Percentiles rank a stretch among this genome's conserved stretches.
Evolutionary conservation across 768 basidiomycete species (phyloP).

Genomic region (Lepiota subincarnata): DNA sequence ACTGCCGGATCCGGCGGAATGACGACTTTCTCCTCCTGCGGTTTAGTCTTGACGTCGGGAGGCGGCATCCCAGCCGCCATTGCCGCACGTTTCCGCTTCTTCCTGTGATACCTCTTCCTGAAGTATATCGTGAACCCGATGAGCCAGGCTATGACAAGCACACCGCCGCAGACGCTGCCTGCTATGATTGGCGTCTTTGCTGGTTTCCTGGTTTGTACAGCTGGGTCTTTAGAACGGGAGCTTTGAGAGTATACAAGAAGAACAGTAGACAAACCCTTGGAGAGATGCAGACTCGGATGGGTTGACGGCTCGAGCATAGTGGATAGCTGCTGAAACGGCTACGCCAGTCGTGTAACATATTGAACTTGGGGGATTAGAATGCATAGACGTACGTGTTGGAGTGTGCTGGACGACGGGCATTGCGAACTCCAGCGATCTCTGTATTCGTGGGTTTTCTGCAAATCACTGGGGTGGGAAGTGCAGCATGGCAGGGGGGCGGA

Average conservation of each 20-base stretch:
- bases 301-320: slow-evolving; percentile 21
- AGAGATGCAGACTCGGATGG: slow-evolving; percentile 38
- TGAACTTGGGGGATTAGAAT: neutral
- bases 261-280: slow-evolving; percentile 28
- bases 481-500: neutral
- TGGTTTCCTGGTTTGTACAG: slow-evolving; percentile 35
- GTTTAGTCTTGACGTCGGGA: slow-evolving; percentile 31
- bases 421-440: neutral
- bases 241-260: neutral
- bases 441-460: neutral
- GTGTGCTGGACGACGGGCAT: neutral
- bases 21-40: slow-evolving; percentile 42
- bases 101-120: slow-evolving; percentile 46
- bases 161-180: slow-evolving; percentile 51
- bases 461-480: neutral
- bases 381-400: neutral
- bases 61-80: slow-evolving; percentile 38
- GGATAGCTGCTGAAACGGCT: slow-evolving; percentile 8
- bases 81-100: slow-evolving; percentile 38
- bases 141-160: slow-evolving; percentile 48
- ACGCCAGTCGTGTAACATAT: neutral
- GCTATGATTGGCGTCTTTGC: slow-evolving; percentile 60
- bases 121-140: slow-evolving; percentile 58
- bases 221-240: neutral
- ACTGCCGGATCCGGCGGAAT: slow-evolving; percentile 69